Conservation (phyloP, 495 filamentous ascomycete species). For the Parachaetomium inaequale region DNA sequence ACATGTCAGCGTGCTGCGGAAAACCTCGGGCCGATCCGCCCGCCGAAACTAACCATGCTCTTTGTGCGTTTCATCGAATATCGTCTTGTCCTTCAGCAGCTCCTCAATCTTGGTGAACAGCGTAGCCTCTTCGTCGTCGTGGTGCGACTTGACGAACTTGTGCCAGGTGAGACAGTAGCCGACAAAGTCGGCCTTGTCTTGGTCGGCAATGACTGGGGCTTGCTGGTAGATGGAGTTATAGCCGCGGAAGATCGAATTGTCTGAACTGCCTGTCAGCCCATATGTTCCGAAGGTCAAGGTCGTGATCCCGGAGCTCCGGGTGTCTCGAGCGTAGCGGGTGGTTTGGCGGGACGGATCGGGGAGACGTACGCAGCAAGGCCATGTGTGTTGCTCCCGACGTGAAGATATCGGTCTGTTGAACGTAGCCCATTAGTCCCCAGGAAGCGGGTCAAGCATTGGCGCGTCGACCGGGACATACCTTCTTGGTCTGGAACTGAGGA, state of each 20-base stretch:
- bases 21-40: neutral
- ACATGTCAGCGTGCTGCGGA: neutral
- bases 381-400: constrained; percentile 55
- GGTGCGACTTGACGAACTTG: constrained; percentile 52
- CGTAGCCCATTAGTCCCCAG: neutral
- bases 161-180: constrained; percentile 51
- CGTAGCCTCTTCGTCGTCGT: constrained; percentile 51
- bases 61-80: constrained; percentile 47
- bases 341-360: neutral
- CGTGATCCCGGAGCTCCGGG: neutral
- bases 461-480: constrained; percentile 27
- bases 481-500: constrained; percentile 44
- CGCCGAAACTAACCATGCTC: constrained; percentile 44
- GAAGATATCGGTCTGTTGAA: constrained; percentile 45
- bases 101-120: constrained; percentile 53
- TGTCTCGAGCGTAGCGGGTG: neutral
- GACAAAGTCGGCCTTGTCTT: constrained; percentile 48
- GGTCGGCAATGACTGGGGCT: constrained; percentile 39
- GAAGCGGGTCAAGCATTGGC: neutral
- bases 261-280: constrained; percentile 13
- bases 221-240: constrained; percentile 58
- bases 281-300: neutral
- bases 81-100: constrained; percentile 41
- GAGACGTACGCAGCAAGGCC: constrained; percentile 42
- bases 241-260: constrained; percentile 58